Base-by-base conservation (phyloP, 208 protist genomes). In the Endotrypanum monterogeii region DNA sequence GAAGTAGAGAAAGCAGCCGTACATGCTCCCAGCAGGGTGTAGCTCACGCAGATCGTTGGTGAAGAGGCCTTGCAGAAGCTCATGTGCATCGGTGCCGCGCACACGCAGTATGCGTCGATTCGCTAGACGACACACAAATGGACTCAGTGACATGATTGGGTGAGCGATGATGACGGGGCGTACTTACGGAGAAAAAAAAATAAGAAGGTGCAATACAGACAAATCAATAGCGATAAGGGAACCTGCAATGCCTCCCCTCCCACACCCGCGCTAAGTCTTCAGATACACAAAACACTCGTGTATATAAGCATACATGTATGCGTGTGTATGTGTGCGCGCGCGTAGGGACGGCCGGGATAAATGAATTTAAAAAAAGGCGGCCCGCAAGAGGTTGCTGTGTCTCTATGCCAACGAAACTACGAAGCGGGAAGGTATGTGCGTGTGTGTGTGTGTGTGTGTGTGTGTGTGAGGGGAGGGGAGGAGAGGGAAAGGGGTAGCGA, bases 1-100 rank as follows among this genome's bases (percentile, higher is more conserved):
- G 69, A 91, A 88, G 67, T 91, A 81, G 30, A 96, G 87, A 67
- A 96, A 96, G 70, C 90, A 94, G 28, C 92, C 92, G 78, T 85
- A 96, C 39, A 92, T 71, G 57, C 87, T 87, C 32, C 87, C 85
- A 32, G 82, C 83, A 3, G 88, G 86, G 16, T 67, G 73, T 32
- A 96, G 76, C 30, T 74, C n/a, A 52, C 74, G 80, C 44, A 95
- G 70, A 70, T 96, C 89, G 67, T 94, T 92, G 46, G 90, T 95
- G 68, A 93, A 90, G 44, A 96, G 80, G 23, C 92, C 92, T 51
- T 96, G 92, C 14, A 96, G 80, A 54, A 94, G 90, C 1, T 89
- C 90, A 63, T 91, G 86, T 18, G 83, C 77, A 18, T 88, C 89
- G 0, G 44, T 57, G 23, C 89, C 89, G 30, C 80, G 67, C 70